Conservation (phyloP, 2,329 filamentous ascomycete genomes). For the Sporothrix euskadiensis region DNA sequence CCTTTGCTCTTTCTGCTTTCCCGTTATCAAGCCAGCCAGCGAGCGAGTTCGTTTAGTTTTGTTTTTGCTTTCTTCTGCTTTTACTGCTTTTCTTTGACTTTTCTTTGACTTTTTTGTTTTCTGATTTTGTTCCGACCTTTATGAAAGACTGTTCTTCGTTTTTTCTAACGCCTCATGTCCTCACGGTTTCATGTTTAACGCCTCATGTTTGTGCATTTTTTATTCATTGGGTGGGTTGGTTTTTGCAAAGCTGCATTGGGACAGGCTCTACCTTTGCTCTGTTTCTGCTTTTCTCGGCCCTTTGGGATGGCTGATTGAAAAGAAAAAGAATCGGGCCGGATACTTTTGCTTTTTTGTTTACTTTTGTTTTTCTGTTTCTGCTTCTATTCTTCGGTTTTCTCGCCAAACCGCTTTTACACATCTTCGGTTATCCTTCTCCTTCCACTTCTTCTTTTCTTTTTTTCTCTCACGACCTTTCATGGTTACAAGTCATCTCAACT, state of each 20-base stretch:
- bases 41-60: conserved; percentile 14
- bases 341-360: background rate
- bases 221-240: conserved; percentile 12
- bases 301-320: conserved; percentile 8
- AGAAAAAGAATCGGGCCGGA: background rate
- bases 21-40: conserved; percentile 19
- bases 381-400: conserved; percentile 1
- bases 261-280: conserved; percentile 21
- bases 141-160: conserved; percentile 24
- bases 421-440: background rate
- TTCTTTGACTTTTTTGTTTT: background rate
- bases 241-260: conserved; percentile 27
- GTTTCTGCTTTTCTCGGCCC: conserved; percentile 8
- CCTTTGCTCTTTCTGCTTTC: conserved; percentile 18
- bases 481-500: background rate
- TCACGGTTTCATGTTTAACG: conserved; percentile 26
- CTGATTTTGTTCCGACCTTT: background rate
- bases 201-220: conserved; percentile 21
- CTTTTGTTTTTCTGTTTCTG: background rate
- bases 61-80: conserved; percentile 8
- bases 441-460: background rate
- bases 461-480: conserved; percentile 4
- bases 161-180: conserved; percentile 22
- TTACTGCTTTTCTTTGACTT: background rate
- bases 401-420: background rate